A percentile compares a stretch with the other conserved stretches of the same genome.
phyloP scores from a whole-genome alignment of 1,139 yeast species.

The Taphrina communis region DNA sequence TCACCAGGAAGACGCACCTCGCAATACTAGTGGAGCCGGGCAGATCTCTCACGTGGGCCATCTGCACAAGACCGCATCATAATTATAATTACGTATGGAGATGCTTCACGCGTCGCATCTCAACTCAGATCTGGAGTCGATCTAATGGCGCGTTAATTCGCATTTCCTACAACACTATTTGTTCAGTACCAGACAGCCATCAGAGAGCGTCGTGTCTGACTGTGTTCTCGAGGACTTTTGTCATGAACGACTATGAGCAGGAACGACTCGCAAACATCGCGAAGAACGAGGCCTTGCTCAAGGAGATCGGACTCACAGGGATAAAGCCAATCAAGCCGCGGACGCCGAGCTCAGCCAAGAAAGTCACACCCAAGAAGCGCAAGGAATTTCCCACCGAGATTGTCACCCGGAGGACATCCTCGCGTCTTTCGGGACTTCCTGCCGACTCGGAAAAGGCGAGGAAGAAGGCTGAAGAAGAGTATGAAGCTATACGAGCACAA shows the following conservation, averaged over 20 bases:
- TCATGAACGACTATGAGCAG: conserved; percentile 60
- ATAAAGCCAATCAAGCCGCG: conserved; percentile 25
- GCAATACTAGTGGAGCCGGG: conserved; percentile 6
- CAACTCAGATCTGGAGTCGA: background rate
- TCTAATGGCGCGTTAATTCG: background rate
- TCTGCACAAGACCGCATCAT: background rate
- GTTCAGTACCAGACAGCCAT: too few species aligned
- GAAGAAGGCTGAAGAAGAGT: conserved; percentile 46
- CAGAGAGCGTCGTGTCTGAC: background rate
- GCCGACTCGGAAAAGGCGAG: conserved; percentile 47
- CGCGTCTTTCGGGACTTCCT: conserved; percentile 52
- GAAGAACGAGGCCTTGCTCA: conserved; percentile 60
- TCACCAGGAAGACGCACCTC: too few species aligned
- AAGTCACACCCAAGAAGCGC: conserved; percentile 8
- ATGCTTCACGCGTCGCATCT: background rate
- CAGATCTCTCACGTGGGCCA: conserved; percentile 9
- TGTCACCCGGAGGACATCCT: conserved; percentile 50
- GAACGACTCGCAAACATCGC: conserved; percentile 69
- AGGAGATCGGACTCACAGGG: conserved; percentile 37
- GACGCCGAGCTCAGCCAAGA: conserved; percentile 17
- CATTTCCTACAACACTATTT: too few species aligned
- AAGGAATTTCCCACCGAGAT: conserved; percentile 1
- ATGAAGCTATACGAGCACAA: conserved; percentile 44
- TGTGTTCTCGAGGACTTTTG: background rate
- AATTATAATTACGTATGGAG: too few species aligned